Base-by-base conservation (phyloP, 1,139 yeast genomes). In the Yamadazyma spencermartinsiae region DNA sequence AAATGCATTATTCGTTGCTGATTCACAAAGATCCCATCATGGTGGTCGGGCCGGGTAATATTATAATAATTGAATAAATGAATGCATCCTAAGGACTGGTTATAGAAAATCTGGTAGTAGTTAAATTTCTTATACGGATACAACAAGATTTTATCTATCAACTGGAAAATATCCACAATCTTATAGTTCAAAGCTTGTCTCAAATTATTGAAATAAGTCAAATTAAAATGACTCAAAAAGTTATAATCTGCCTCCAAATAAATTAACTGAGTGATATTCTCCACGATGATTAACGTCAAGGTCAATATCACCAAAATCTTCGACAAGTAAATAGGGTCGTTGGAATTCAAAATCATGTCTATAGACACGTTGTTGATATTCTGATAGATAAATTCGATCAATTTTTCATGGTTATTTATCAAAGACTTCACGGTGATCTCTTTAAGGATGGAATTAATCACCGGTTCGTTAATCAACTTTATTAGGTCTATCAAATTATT, bases 31-130 rank as follows among this genome's bases (percentile, higher is more conserved):
- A 51, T 14, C 46, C 50, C 44, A 46, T 54, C 41, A 55, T 63
- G 48, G 25, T 41, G 45, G 55, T 63, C 48, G 25, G 40, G 45
- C 21, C 46, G 36, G 6, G 46, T 39, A 8, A 48, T 31, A 23
- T 66, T 69, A 48, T 64, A 64, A 45, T 66, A 68, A 40, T 61
- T 58, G 41, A 63, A 65, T 42, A 67, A 48, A 44, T 69, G 70
- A 11, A 67, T 41, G 31, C 59, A 58, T 9, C 61, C 45, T 16
- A 67, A 43, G 8, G 72, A 58, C 35, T 63, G 55, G 45, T 68
- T 64, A 46, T 66, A 69, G 43, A 60, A 64, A 15, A 66, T 56
- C 38, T 58, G 63, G 38, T 56, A 56, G 26, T 60, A 61, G 40
- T 56, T 56, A 29, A 48, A 32, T 14, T 42, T 42, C 17, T 36